Conservation (phyloP, 352 stramenopile species). For the Bremia lactucae region DNA sequence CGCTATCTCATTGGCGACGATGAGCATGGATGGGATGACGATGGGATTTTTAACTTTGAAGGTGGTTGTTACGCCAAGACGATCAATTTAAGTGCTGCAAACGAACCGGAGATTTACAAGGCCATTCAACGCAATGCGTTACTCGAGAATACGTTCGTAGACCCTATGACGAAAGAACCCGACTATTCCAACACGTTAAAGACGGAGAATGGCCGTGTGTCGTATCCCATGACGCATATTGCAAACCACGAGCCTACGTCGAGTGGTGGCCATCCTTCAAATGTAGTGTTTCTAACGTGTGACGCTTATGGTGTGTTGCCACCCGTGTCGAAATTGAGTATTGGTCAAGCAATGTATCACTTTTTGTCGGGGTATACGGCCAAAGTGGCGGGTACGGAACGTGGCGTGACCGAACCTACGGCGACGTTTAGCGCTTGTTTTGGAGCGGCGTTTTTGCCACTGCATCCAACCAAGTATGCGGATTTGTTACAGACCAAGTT, state of each 20-base stretch:
- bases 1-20: constrained; percentile 72
- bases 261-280: constrained; percentile 90
- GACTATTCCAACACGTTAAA: constrained; percentile 95
- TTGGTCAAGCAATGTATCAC: constrained; percentile 96
- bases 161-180: constrained; percentile 53
- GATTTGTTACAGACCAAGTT: constrained; percentile 95
- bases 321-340: constrained; percentile 90
- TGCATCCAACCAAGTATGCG: constrained; percentile 95
- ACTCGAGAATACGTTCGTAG: constrained; percentile 93
- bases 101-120: constrained; percentile 97
- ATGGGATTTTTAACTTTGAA: constrained; percentile 99
- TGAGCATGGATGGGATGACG: constrained; percentile 96
- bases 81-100: constrained; percentile 93
- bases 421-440: constrained; percentile 97
- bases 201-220: constrained; percentile 97
- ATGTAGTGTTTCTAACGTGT: constrained; percentile 97
- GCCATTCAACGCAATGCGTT: constrained; percentile 95
- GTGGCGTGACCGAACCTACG: constrained; percentile 91
- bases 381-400: constrained; percentile 97
- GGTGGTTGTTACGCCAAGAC: constrained; percentile 99
- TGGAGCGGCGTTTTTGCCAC: constrained; percentile 93
- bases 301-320: constrained; percentile 97
- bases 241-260: constrained; percentile 84
- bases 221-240: constrained; percentile 99
- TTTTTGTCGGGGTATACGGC: constrained; percentile 98